Evolutionary conservation across 129 eudicot species (phyloP).

Genomic region (Saussurea involucrata): DNA sequence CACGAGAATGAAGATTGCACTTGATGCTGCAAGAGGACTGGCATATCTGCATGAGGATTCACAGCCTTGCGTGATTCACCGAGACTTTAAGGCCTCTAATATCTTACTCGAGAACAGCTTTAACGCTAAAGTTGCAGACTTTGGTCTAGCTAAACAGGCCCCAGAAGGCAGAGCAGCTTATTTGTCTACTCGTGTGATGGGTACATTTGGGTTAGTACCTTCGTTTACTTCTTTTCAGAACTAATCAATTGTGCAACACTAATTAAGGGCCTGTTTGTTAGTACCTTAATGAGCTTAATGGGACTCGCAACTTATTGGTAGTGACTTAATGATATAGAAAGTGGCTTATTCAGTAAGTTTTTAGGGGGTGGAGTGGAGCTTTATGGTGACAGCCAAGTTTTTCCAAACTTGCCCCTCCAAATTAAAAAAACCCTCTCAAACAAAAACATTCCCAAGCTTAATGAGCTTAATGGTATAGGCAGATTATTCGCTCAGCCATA

Average conservation of each 20-base stretch:
- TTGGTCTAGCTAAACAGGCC: constrained; percentile 95
- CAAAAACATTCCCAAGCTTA: no score
- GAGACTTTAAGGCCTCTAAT: constrained; percentile 97
- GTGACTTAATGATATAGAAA: no score
- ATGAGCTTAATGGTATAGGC: no score
- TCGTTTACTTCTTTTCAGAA: background rate
- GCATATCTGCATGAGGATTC: constrained; percentile 98
- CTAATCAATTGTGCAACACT: background rate
- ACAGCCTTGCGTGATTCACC: constrained; percentile 91
- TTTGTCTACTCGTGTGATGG: constrained; percentile 98
- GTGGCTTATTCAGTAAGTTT: no score
- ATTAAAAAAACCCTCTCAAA: no score
- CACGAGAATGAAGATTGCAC: constrained; percentile 93
- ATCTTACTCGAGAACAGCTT: constrained; percentile 86
- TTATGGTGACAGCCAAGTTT: no score
- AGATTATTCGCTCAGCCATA: no score
- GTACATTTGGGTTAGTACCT: constrained; percentile 92
- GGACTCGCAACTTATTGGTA: no score
- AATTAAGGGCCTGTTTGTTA: no score
- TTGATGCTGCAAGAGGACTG: constrained; percentile 99
- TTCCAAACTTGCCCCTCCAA: no score
- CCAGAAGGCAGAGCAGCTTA: constrained; percentile 91
- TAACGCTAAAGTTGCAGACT: constrained; percentile 94
- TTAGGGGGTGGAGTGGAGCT: no score
- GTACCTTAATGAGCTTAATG: no score